A percentile compares a stretch with the other conserved stretches of the same genome.
Conservation (phyloP, 345 rosid species). For the Leavenworthia alabamica region DNA sequence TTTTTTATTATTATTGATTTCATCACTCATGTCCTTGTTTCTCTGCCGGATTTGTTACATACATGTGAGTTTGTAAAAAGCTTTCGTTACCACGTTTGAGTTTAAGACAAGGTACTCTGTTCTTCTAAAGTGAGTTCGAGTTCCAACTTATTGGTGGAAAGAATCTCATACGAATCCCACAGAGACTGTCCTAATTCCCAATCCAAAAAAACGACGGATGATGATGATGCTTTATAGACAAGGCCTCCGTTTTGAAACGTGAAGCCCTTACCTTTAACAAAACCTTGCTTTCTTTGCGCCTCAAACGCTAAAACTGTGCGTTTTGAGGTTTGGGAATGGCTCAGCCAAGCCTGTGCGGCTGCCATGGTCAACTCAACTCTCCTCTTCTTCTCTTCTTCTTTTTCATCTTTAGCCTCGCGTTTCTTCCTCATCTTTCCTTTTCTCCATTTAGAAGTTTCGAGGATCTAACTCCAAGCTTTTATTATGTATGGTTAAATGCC, state of each 20-base stretch:
- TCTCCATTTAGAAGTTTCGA: constrained; percentile 7
- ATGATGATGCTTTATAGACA: constrained; percentile 14
- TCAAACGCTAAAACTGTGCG: constrained; percentile 48
- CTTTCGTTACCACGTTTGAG: background rate
- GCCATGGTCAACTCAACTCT: constrained; percentile 68
- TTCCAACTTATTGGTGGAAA: constrained; percentile 55
- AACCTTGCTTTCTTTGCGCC: constrained; percentile 33
- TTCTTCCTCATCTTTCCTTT: constrained; percentile 12
- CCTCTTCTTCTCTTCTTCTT: constrained; percentile 20
- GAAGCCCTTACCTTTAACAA: constrained; percentile 47
- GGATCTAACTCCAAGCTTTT: background rate
- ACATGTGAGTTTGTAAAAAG: background rate
- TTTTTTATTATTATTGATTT: background rate
- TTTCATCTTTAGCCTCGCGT: constrained; percentile 40
- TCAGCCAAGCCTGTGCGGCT: constrained; percentile 84
- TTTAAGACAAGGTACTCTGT: constrained; percentile 2
- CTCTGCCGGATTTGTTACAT: background rate
- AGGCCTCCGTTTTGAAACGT: constrained; percentile 65
- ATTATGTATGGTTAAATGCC: constrained; percentile 6
- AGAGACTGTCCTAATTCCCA: constrained; percentile 74
- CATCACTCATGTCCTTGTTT: background rate
- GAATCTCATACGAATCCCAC: constrained; percentile 77
- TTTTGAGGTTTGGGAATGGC: constrained; percentile 40
- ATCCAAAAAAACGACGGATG: constrained; percentile 5
- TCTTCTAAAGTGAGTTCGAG: constrained; percentile 40